Percentiles rank a stretch among this genome's conserved stretches.
These are phyloP conservation scores for Metschnikowia lunata DNA, from an alignment of 805 yeast genomes.

Conservation along the genomic window DNA sequence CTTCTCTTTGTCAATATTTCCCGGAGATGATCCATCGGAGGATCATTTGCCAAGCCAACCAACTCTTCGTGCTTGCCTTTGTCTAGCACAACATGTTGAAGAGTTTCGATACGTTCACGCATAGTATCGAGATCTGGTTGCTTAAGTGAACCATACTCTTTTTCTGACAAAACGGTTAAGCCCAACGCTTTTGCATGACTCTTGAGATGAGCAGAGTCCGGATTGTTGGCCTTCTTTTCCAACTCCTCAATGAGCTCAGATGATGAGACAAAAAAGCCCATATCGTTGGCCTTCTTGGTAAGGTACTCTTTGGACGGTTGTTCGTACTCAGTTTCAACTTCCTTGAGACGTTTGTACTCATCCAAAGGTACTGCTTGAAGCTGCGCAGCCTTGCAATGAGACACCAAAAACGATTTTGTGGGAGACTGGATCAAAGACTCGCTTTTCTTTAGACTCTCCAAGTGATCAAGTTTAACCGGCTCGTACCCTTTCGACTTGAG, in stretches of 20 bases:
- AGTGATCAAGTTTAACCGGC: constrained; percentile 12
- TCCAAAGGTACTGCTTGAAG: constrained; percentile 17
- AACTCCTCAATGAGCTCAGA: constrained; percentile 29
- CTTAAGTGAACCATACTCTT: constrained; percentile 7
- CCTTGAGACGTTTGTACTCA: constrained; percentile 15
- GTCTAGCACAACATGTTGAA: constrained; percentile 10
- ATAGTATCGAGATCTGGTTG: constrained; percentile 13
- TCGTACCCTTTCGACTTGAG: constrained; percentile 18
- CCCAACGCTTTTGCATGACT: constrained; percentile 7
- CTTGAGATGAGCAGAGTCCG: constrained; percentile 3
- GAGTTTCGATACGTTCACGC: constrained; percentile 5
- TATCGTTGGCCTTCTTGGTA: constrained; percentile 31
- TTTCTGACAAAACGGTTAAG: constrained; percentile 3
- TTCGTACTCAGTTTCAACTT: constrained; percentile 23
- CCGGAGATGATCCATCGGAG: constrained; percentile 20
- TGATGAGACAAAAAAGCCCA: constrained; percentile 31
- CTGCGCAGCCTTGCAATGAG: constrained; percentile 19
- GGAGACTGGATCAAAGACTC: constrained; percentile 20
- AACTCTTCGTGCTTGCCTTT: constrained; percentile 3
- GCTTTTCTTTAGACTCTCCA: constrained; percentile 11
- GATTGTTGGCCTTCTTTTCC: constrained; percentile 14
- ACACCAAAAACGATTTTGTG: constrained; percentile 20
- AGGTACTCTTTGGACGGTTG: constrained; percentile 32
- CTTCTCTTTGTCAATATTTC: constrained; percentile 11
- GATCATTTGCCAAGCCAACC: constrained; percentile 15